Base-by-base conservation (phyloP, 2,329 filamentous ascomycete species). In the Aspergillus thermomutatus region DNA sequence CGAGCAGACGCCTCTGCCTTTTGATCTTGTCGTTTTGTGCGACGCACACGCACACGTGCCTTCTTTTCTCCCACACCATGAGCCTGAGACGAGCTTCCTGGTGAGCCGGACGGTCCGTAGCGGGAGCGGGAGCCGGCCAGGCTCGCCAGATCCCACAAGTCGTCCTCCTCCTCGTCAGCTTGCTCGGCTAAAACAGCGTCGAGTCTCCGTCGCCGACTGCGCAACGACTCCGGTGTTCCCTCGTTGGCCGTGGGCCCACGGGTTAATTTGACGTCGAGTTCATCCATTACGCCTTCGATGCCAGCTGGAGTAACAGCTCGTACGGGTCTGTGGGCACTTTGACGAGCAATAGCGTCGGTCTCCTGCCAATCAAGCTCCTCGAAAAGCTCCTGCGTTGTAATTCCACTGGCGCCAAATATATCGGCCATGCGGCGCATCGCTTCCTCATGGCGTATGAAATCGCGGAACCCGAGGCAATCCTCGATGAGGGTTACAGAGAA, bases 381-480 rank as follows among this genome's bases (percentile, higher is more conserved):
- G 3, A 87, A 75, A n/a, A 92, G 77, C 31, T 87, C 82, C 23
- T 79, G 76, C 25, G 83, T 83, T 2, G 81, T 81, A 27, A 87
- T 78, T 2, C 87, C 79, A 48, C 86, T 83, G 49, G 89, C 91
- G 28, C 89, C 91, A 58, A 92, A 89, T 52, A 90, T 83, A 45
- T 91, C 85, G 2, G 84, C 80, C 70, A 96, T 87, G 54, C 86
- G 84, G 52, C 83, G 81, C 63, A 95, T 79, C 0, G 92, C 89
- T 61, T 84, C 80, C 47, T 84, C 78, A 64, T 96, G 91, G 46
- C 91, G 85, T 19, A 79, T 73, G 56, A 86, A 83, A 64, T 80
- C 86, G 49, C 90, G 85, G 68, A 88, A 96, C 10, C 92, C 92
- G 54, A 96, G 85, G 72, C 92, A 97, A 71, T 97, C 92, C 52